Base-by-base conservation (phyloP, 352 stramenopile genomes). In the Phytophthora sojae region DNA sequence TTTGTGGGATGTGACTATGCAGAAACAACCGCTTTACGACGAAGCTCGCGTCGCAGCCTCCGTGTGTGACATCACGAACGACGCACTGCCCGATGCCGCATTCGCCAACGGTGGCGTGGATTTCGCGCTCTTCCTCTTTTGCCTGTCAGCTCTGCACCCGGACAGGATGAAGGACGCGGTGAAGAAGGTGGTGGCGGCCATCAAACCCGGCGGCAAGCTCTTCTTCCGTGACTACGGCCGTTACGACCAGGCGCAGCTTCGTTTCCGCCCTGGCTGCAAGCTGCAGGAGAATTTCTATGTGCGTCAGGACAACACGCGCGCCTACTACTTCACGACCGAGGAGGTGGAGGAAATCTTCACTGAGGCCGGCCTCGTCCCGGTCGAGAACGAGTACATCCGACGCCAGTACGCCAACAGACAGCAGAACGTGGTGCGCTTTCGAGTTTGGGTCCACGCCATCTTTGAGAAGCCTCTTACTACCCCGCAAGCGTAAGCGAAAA, bases 191-290 rank as follows among this genome's bases (percentile, higher is more conserved):
- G 94, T 81, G 19, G 82, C 85, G n/a, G 75, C 83, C 1, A 85
- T 95, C 39, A 86, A 89, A 51, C 87, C 89, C 8, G 89, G 88
- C 30, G 89, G 87, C 49, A 95, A 93, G 58, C 75, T 96, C 14
- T 94, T 99, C 57, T 94, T 99, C 79, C 87, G 96, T 44, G 97
- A 99, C 82, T 99, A 99, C 75, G 97, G 96, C 1, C 84, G 96
- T 44, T 99, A 96, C 61, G 96, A 99, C 77, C 94, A 99, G 71
- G 96, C 95, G 6, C 96, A 99, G 83, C 83, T 99, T 60, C 95
- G 97, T 63, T 96, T 99, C 73, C 83, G 86, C 12, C 60, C 83
- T 14, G 90, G 87, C 32, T 86, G 92, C 71, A 95, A 97, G 57
- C 79, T 99, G 25, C 90, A 96, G 55, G 90, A 98, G 2, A 98